These are phyloP conservation scores for Rhodofomes roseus DNA, from an alignment of 1,284 basidiomycete genomes.

Conservation along the genomic window DNA sequence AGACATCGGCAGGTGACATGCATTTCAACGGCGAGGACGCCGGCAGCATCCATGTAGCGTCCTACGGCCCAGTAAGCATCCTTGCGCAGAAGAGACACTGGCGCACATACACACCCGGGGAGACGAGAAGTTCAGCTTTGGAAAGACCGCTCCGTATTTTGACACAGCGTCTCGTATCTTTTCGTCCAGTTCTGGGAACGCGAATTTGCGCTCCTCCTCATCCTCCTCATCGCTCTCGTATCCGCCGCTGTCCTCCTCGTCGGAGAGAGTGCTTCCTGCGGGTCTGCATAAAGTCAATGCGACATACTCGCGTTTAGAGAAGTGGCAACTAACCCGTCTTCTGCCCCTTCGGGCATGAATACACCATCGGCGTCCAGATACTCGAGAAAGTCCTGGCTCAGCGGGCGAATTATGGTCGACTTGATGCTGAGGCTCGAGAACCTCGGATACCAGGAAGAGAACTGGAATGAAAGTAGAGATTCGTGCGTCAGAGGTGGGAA, in stretches of 20 bases:
- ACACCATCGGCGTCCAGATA: conserved; percentile 82
- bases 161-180: conserved; percentile 68
- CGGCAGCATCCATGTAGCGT: conserved; percentile 90
- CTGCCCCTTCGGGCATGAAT: conserved; percentile 80
- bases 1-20: conserved; percentile 85
- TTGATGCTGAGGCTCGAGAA: conserved; percentile 74
- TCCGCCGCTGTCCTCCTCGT: conserved; percentile 43
- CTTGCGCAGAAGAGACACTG: neutral
- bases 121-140: conserved; percentile 93
- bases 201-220: conserved; percentile 39
- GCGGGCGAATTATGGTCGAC: conserved; percentile 73
- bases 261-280: conserved; percentile 53
- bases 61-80: conserved; percentile 42
- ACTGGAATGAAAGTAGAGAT: conserved; percentile 75
- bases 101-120: conserved; percentile 59
- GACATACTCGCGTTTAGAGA: conserved; percentile 9
- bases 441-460: conserved; percentile 84
- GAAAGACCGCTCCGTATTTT: conserved; percentile 84
- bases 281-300: conserved; percentile 36
- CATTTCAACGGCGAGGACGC: conserved; percentile 86
- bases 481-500: conserved; percentile 51
- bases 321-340: conserved; percentile 53
- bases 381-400: conserved; percentile 60
- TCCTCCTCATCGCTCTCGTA: conserved; percentile 36
- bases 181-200: conserved; percentile 77